Base-by-base conservation (phyloP, 805 yeast species). In the Saccharomycopsis sp. region DNA sequence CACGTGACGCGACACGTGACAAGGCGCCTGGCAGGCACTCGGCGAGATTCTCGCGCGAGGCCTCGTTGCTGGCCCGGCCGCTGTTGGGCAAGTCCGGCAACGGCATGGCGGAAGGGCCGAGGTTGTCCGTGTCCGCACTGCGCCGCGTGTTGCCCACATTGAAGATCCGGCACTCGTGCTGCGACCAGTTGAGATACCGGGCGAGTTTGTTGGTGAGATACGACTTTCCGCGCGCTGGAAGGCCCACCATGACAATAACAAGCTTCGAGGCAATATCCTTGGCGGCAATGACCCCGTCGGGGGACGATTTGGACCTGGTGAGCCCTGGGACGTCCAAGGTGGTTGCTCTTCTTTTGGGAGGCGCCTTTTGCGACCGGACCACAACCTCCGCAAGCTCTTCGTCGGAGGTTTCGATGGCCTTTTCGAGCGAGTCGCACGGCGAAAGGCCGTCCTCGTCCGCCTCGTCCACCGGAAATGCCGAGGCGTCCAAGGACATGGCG, bases 301-400 rank as follows among this genome's bases (percentile, higher is more conserved):
- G 94, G 0, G 90, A 81, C 2, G 81, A 80, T 61, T 87, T 84
- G 1, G 91, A 84, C 51, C 86, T 80, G 0, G 97, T 91, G 61
- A 89, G 87, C 1, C 97, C 97, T 0, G 97, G 97, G 7, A 92
- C 88, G 67, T 91, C 96, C 51, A 91, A 78, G 0, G 97, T 89
- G 7, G 96, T 87, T 0, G 91, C 88, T 60, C 89, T 75, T 52
- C 86, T 73, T 37, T 72, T 73, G 2, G 67, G 72, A 41, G 68
- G 69, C 18, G 16, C 21, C 16, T 20, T 44, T 16, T 44, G n/a
- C 9, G 23, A 48, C 15, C 21, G 3, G 18, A 29, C 34, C 5
- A 2, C 29, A n/a, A 29, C 12, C 29, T 16, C n/a, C 34, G 47
- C 66, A 61, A 21, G n/a, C n/a, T 64, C 64, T 18, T 70, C 67